Evolutionary conservation across 2,329 filamentous ascomycete genomes (phyloP), one percentile per base, ranked within the genome.

Genomic region (Penicillium sp.): DNA sequence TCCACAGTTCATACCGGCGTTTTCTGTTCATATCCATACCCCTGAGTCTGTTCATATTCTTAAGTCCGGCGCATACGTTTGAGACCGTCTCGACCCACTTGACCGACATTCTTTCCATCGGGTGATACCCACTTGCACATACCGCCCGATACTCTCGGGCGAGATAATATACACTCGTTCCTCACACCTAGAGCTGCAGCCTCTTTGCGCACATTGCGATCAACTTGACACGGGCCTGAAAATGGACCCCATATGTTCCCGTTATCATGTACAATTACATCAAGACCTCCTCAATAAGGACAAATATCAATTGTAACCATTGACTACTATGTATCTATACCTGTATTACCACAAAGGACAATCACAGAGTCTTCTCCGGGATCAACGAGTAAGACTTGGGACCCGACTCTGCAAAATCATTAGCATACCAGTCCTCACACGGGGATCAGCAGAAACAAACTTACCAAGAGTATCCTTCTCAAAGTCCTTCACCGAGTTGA

Each of bases 401-500:
- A 28, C 73, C 66, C 15, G 71, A 74, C 44, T 77, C 72, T 55
- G 33, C 6, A 37, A 9, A 37, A 40, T 6, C 24, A n/a, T 15
- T n/a, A 27, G 12, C 23, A 40, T 1, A n/a, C 15, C 4, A 27
- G 8, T n/a, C 13, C 20, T 24, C 23, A 3, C 20, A 25, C 6
- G 20, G 12, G 1, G 10, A 39, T 5, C 4, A n/a, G 15, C 15
- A 18, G 15, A 18, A 18, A 18, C 15, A 23, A 57, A 23, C 59
- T 27, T 49, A 69, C 66, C 66, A 35, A 70, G 47, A 41, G 68
- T 64, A 7, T 66, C 66, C 25, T 70, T 66, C 41, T 78, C 72
- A 48, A 84, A 80, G 47, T 81, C 75, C 1, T 70, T 68, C 2
- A 84, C 64, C 33, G 70, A 75, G 42, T 76, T 75, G 52, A 78